Evolutionary conservation across 1,284 basidiomycete genomes (phyloP).

Genomic region (Thecaphora thlaspeos): DNA sequence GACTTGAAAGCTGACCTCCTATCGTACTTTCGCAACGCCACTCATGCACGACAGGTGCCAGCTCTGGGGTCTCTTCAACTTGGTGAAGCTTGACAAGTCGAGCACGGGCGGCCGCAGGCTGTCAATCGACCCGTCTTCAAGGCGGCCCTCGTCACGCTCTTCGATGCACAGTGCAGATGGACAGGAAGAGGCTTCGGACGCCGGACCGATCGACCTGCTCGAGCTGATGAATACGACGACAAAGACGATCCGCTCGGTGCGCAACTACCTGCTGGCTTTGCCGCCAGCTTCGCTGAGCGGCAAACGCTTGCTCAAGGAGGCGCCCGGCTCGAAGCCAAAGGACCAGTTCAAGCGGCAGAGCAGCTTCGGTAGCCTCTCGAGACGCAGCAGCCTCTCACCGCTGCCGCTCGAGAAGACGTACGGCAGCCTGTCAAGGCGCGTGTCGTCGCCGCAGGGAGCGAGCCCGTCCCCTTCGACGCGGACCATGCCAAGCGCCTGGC

Average conservation of each 20-base stretch:
- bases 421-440: neutral
- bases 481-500: neutral
- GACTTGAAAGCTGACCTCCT: too few relatives aligned
- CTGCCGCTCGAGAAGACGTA: slow-evolving; percentile 1
- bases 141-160: neutral
- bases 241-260: slow-evolving; percentile 35
- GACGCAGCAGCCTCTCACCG: slow-evolving; percentile 4
- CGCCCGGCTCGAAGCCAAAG: slow-evolving; percentile 14
- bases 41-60: slow-evolving; percentile 3
- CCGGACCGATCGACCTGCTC: slow-evolving; percentile 8
- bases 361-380: slow-evolving; percentile 27
- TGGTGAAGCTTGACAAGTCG: slow-evolving; percentile 2
- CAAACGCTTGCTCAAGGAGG: slow-evolving; percentile 1
- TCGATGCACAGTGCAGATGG: neutral
- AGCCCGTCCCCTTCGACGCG: neutral
- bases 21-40: neutral
- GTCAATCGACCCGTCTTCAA: neutral
- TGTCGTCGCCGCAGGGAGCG: neutral
- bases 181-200: neutral
- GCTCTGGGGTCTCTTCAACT: slow-evolving; percentile 11
- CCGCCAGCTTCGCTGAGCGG: slow-evolving; percentile 11
- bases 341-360: slow-evolving; percentile 34
- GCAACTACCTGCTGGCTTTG: slow-evolving; percentile 35
- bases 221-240: slow-evolving; percentile 26
- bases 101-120: neutral